These are phyloP conservation scores for sunflower (Helianthus annuus) DNA, from an alignment of 129 eudicot genomes.

Conservation along the genomic window HanXRQr2.0-SUNRISE NC_035441.2:5636583-5637082, in stretches of 20 bases:
- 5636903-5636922: neutral
- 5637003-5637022: slow-evolving; percentile 82
- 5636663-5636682: neutral
- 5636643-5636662: neutral
- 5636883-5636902: neutral
- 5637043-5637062: slow-evolving; percentile 87
- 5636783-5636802: neutral
- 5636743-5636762: neutral
- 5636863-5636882: neutral
- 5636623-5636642: neutral
- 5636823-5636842: neutral
- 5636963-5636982: slow-evolving; percentile 81
- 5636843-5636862: neutral
- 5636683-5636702: neutral
- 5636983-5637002: slow-evolving; percentile 85
- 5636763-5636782: neutral
- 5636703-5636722: neutral
- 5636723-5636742: neutral
- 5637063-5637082: slow-evolving; percentile 40
- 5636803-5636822: neutral
- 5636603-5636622: neutral
- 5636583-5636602: neutral
- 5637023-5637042: slow-evolving; percentile 81
- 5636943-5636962: slow-evolving; percentile 70
- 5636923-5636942: slow-evolving; percentile 35